A percentile compares a stretch with the other conserved stretches of the same genome.
These are phyloP conservation scores for Trypanosoma platydactyli DNA, from an alignment of 208 protist genomes.

Conservation along the genomic window DNA sequence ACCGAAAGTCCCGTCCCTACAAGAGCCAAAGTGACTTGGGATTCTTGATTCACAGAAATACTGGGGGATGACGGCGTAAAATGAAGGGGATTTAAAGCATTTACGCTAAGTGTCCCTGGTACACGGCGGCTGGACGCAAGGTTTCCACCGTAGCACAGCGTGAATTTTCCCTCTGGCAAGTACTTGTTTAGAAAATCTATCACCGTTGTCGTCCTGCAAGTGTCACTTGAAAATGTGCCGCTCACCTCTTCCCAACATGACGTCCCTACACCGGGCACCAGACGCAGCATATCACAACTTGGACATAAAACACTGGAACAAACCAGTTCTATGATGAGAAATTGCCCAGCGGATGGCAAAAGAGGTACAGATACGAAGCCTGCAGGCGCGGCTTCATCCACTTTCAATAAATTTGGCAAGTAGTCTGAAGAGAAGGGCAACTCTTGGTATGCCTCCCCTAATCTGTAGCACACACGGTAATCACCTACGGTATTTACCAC, in stretches of 20 bases:
- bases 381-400: conserved; percentile 47
- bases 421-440: conserved; percentile 44
- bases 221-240: conserved; percentile 55
- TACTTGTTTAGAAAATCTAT: conserved; percentile 77
- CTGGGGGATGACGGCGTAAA: conserved; percentile 36
- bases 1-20: conserved; percentile 53
- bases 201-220: conserved; percentile 48
- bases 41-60: conserved; percentile 80
- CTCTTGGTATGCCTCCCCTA: conserved; percentile 43
- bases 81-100: conserved; percentile 59
- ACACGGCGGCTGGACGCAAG: conserved; percentile 47
- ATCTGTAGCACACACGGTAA: conserved; percentile 85
- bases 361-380: conserved; percentile 40
- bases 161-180: conserved; percentile 64
- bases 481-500: conserved; percentile 58
- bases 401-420: conserved; percentile 32
- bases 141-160: conserved; percentile 71
- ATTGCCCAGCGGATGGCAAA: conserved; percentile 63
- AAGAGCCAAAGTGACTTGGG: conserved; percentile 60
- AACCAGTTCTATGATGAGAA: conserved; percentile 55
- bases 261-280: conserved; percentile 58
- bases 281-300: conserved; percentile 58
- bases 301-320: conserved; percentile 45
- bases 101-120: conserved; percentile 57
- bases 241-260: conserved; percentile 61